Conservation (phyloP, 306 rosid species). For the Trichosanthes cucumerina region DNA sequence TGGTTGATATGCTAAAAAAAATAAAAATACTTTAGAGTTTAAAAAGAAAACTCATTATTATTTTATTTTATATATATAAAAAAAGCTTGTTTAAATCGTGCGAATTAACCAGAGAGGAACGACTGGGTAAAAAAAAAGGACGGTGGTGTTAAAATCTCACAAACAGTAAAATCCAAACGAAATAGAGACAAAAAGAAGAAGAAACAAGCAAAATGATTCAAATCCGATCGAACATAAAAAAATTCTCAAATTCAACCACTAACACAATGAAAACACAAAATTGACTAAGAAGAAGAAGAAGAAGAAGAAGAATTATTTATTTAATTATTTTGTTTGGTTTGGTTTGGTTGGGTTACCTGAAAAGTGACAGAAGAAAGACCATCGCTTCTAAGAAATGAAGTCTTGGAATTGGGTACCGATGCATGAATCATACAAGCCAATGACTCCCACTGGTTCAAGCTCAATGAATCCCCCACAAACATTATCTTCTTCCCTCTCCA, state of each 20-base stretch:
- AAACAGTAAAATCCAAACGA: background rate
- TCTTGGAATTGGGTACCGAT: conserved; percentile 57
- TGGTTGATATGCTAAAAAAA: too few species aligned
- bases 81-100: background rate
- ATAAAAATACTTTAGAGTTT: too few species aligned
- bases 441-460: conserved; percentile 79
- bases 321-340: background rate
- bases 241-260: background rate
- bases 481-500: conserved; percentile 89
- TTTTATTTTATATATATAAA: too few species aligned
- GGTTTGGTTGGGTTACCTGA: conserved; percentile 31
- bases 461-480: conserved; percentile 93
- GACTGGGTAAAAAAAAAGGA: background rate
- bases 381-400: conserved; percentile 26
- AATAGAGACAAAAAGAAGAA: background rate
- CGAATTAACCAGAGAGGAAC: background rate
- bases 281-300: background rate
- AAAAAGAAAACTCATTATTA: too few species aligned
- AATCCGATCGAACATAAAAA: too few species aligned
- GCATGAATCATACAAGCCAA: conserved; percentile 82
- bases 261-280: background rate
- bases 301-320: conserved; percentile 5
- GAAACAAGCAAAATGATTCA: background rate
- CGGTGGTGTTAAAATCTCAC: background rate
- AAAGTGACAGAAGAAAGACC: conserved; percentile 52